Conservation (phyloP, 345 rosid species). For the Eucalyptus camaldulensis region DNA sequence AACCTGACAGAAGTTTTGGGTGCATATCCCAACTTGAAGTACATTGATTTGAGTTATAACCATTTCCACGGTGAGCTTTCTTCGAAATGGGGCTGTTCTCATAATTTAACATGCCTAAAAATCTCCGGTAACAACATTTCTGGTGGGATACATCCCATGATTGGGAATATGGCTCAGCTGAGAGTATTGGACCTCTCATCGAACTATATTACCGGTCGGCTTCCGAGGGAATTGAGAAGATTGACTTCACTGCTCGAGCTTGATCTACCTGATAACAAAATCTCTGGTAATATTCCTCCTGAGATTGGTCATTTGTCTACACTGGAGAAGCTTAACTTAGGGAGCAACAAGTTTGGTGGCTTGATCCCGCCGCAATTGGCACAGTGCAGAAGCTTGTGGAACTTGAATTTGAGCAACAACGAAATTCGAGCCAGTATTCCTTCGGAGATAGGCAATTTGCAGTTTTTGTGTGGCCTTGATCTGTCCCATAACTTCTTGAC, state of each 20-base stretch:
- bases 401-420: conserved; percentile 5
- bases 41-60: not conserved
- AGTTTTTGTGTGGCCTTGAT: not conserved
- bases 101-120: not conserved
- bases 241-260: not conserved
- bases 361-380: not conserved
- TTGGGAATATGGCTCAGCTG: not conserved
- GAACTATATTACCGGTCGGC: fast-evolving
- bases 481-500: not conserved
- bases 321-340: not conserved
- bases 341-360: not conserved
- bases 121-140: not conserved
- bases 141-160: not conserved
- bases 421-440: not conserved
- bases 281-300: conserved; percentile 7
- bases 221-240: not conserved
- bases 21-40: not conserved
- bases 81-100: not conserved
- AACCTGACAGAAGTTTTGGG: not conserved
- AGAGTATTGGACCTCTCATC: not conserved
- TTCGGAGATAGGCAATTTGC: not conserved
- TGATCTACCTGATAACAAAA: not conserved
- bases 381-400: not conserved
- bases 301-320: conserved; percentile 1
- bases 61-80: not conserved